A percentile compares a stretch with the other conserved stretches of the same genome.
These are phyloP conservation scores for Punica granatum DNA, from an alignment of 345 rosid species.

Conservation along the genomic window DNA sequence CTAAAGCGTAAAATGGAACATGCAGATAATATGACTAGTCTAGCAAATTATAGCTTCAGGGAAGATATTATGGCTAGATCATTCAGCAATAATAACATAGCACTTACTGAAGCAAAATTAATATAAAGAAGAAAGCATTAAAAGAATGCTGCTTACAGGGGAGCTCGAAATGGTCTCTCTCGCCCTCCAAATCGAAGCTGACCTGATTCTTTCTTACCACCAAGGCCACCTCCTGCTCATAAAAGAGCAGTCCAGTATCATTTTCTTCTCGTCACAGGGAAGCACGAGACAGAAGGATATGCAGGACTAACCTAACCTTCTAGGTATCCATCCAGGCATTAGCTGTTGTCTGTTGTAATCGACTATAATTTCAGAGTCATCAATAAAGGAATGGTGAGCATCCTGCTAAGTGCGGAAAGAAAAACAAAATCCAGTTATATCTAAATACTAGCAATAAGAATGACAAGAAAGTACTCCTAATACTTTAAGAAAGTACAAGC, in stretches of 20 bases:
- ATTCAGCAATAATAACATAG: not conserved
- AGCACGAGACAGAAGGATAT: slow-evolving; percentile 1
- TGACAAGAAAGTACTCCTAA: not conserved
- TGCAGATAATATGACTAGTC: not conserved
- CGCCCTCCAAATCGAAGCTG: slow-evolving; percentile 97
- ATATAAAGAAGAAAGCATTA: not conserved
- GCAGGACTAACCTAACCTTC: slow-evolving; percentile 71
- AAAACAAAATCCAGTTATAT: not conserved
- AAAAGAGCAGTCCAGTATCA: not conserved
- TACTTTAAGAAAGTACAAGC: not conserved
- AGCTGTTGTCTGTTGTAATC: slow-evolving; percentile 80
- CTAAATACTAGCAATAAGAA: not conserved
- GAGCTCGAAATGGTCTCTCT: slow-evolving; percentile 96
- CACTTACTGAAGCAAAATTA: not conserved
- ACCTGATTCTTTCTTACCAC: slow-evolving; percentile 91
- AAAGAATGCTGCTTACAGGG: slow-evolving; percentile 44
- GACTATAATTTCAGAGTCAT: slow-evolving; percentile 70
- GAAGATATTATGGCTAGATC: not conserved
- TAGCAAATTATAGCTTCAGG: not conserved
- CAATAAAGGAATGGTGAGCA: slow-evolving; percentile 70
- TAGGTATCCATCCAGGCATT: slow-evolving; percentile 99
- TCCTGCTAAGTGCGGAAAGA: slow-evolving; percentile 34
- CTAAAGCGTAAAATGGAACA: not conserved
- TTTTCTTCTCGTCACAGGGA: not conserved
- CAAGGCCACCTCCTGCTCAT: slow-evolving; percentile 81